Conservation (phyloP, 331 rosid species). For the Ulmus americana region DNA sequence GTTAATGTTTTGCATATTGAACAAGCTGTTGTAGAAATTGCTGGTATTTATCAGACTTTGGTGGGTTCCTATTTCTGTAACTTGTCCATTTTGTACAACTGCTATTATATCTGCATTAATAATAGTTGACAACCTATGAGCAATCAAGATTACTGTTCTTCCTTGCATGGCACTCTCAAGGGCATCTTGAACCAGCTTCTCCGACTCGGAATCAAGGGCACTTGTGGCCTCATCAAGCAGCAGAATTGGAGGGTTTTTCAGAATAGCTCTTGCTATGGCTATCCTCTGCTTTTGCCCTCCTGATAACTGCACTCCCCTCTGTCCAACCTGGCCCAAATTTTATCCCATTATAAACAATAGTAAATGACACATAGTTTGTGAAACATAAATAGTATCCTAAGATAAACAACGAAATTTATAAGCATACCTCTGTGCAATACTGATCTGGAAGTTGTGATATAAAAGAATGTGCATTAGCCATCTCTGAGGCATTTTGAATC, state of each 20-base stretch:
- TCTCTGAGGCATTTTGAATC: constrained; percentile 52
- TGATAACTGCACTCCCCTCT: constrained; percentile 80
- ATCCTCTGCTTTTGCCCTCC: constrained; percentile 93
- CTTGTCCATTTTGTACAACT: constrained; percentile 63
- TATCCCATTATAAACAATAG: too few relatives aligned
- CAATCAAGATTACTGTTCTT: constrained; percentile 72
- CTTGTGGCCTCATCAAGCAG: constrained; percentile 93
- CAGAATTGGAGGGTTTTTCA: constrained; percentile 74
- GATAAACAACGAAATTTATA: background rate
- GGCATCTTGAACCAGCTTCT: constrained; percentile 76
- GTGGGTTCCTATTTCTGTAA: constrained; percentile 68
- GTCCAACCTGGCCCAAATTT: constrained; percentile 53
- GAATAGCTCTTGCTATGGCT: constrained; percentile 86
- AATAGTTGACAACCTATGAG: constrained; percentile 78
- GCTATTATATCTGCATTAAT: constrained; percentile 76
- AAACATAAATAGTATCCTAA: background rate
- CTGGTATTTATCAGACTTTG: constrained; percentile 56
- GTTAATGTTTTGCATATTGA: constrained; percentile 62
- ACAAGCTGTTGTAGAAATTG: constrained; percentile 50
- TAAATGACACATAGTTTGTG: too few relatives aligned
- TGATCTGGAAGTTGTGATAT: constrained; percentile 69
- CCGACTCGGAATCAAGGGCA: constrained; percentile 82
- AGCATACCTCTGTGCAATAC: constrained; percentile 65
- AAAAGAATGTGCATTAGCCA: constrained; percentile 78
- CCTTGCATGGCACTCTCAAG: constrained; percentile 74